Base-by-base conservation (phyloP, 2,329 filamentous ascomycete species). In the Fusarium setosum region DNA sequence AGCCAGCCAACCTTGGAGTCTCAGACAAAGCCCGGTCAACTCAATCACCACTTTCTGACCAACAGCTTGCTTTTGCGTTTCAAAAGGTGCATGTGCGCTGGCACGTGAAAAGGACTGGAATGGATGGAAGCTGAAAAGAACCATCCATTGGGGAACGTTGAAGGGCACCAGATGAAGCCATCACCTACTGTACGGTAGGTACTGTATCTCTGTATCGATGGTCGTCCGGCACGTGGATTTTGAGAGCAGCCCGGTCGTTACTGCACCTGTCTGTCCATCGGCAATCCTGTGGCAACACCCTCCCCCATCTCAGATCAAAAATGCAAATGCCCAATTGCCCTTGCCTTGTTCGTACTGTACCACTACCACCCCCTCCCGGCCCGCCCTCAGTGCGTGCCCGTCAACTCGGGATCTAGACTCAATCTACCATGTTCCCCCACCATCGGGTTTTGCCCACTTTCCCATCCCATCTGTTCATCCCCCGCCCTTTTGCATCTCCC, bases 401-500 rank as follows among this genome's bases (percentile, higher is more conserved):
- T 47, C 49, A 37, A 53, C 34, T 60, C 60, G 54, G 47, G 54
- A 66, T 68, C 65, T 64, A 65, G 61, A 56, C 68, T 54, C 57
- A 61, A 61, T 68, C 44, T 68, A 47, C 62, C 67, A 70, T 63
- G n/a, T 29, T 56, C 45, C 31, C 34, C 42, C 42, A 49, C 53
- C 55, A 70, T 61, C 48, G 54, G 41, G 45, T 55, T 65, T 65
- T 56, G 44, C 8, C 56, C 47, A 67, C 63, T 67, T 70, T 71
- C 57, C 61, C 63, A 67, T 71, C 57, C 61, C 63, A 67, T 67
- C 47, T 47, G 38, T 31, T 32, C 38, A 56, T 45, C 47, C 47
- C 34, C 47, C 32, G 37, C 23, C 52, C 47, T 50, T 50, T 18
- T 20, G 40, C 29, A 55, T 45, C n/a, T 37, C 18, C 59, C 38